A percentile compares a stretch with the other conserved stretches of the same genome.
Conservation (phyloP, 352 stramenopile species). For the Phytophthora palmivora region DNA sequence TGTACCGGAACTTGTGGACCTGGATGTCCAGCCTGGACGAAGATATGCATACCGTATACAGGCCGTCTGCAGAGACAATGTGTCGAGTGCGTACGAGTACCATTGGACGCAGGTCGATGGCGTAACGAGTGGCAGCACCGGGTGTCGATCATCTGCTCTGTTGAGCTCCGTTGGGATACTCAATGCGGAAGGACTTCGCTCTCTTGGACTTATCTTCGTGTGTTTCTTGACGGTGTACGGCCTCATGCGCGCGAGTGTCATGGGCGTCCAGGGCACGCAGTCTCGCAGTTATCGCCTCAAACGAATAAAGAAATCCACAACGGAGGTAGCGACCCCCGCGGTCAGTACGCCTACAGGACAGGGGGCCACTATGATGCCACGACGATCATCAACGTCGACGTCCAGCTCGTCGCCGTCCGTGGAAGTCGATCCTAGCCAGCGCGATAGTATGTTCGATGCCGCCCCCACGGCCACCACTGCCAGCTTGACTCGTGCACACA, state of each 20-base stretch:
- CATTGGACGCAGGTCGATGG: slow-evolving; percentile 36
- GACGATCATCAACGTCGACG: slow-evolving; percentile 41
- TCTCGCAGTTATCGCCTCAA: slow-evolving; percentile 59
- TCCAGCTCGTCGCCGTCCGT: slow-evolving; percentile 41
- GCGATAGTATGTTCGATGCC: slow-evolving; percentile 28
- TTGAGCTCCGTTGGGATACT: slow-evolving; percentile 26
- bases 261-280: slow-evolving; percentile 55
- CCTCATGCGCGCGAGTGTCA: slow-evolving; percentile 60
- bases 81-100: slow-evolving; percentile 56
- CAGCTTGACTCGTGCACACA: slow-evolving; percentile 30
- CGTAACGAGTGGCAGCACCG: slow-evolving; percentile 1
- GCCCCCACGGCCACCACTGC: slow-evolving; percentile 7
- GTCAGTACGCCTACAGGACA: slow-evolving; percentile 8
- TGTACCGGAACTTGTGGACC: slow-evolving; percentile 39
- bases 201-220: slow-evolving; percentile 54
- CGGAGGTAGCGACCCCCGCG: slow-evolving; percentile 19
- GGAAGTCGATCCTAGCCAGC: slow-evolving; percentile 32
- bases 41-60: slow-evolving; percentile 60
- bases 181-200: slow-evolving; percentile 47
- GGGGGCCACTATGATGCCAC: slow-evolving; percentile 23
- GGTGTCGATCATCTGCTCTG: slow-evolving; percentile 24
- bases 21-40: slow-evolving; percentile 33
- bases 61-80: slow-evolving; percentile 39
- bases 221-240: slow-evolving; percentile 67
- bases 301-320: slow-evolving; percentile 56